Base-by-base conservation (phyloP, 306 rosid species). In the Trifolium fragiferum region DNA sequence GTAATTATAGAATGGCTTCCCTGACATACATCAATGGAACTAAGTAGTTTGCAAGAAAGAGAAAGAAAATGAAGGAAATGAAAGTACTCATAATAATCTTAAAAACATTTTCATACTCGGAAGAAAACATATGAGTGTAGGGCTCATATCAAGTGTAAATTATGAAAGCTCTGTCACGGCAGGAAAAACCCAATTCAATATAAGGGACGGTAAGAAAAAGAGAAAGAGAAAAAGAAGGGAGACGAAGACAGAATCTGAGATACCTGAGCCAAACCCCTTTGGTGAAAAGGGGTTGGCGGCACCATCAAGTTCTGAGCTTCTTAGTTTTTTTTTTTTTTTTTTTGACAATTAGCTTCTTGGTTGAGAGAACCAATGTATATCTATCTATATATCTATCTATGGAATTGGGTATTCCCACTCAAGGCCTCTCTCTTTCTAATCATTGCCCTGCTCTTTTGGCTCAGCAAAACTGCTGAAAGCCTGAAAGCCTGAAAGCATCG, bases 61-160 rank as follows among this genome's bases (percentile, higher is more conserved):
- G 16, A 44, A 44, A 5, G 50, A 13, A 44, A 44, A 44, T 4
- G n/a, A 44, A 44, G 50, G 49, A 13, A 44, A 44, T 44, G 8
- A 37, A 7, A 37, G 40, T 37, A 37, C 40, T 7, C 40, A 7
- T 13, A 44, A 13, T 44, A 44, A 44, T 44, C 50, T 12, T 10
- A 6, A 13, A 4, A 3, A 1, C 2, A 35, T 1, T 37, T 37
- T 37, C 40, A 37, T 7, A 37, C 40, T 37, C 0, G 1, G 40
- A 37, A 37, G 55, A 57, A 72, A 0, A 15, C 4, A 27, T 6
- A 10, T 38, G 19, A 8, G n/a, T 0, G 0, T 0, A 8, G 78
- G 89, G 95, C 92, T 91, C 95, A 91, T 91, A 87, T 86, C 94
- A 86, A 91, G 92, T 86, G 94, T 86, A 89, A 64, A 81, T 65